phyloP scores from a whole-genome alignment of 768 basidiomycete species.

The Calvatia gigantea region DNA sequence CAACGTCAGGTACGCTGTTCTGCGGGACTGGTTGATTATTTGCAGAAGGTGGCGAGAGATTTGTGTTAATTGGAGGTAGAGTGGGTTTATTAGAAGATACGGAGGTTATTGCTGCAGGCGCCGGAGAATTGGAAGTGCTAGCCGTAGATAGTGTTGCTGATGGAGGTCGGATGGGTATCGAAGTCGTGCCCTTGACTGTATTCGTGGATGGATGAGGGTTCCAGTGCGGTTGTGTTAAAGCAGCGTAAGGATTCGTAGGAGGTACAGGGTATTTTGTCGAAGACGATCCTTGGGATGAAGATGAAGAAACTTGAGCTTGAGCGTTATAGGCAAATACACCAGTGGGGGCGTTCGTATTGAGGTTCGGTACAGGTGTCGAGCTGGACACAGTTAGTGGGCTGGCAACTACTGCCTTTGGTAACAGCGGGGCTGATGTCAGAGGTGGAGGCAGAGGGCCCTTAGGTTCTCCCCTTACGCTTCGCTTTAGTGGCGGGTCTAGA shows the following conservation, averaged over 20 bases:
- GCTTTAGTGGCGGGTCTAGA: constrained; percentile 63
- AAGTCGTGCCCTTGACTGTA: constrained; percentile 20
- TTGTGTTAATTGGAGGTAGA: constrained; percentile 12
- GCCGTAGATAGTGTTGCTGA: constrained; percentile 14
- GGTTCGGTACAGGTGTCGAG: constrained; percentile 18
- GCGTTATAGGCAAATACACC: constrained; percentile 40
- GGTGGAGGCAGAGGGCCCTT: constrained; percentile 67
- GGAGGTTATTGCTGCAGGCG: constrained; percentile 21
- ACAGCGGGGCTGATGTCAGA: constrained; percentile 60
- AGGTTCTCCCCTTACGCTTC: constrained; percentile 63
- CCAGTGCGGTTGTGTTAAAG: constrained; percentile 32
- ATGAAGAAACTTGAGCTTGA: constrained; percentile 25
- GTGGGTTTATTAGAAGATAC: constrained; percentile 11
- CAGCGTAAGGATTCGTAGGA: constrained; percentile 37
- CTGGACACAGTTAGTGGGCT: constrained; percentile 21
- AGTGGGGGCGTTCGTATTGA: constrained; percentile 29
- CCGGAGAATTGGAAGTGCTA: constrained; percentile 15
- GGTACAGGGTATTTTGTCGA: constrained; percentile 23
- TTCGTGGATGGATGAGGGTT: constrained; percentile 26
- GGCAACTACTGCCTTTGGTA: constrained; percentile 35
- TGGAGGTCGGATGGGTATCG: constrained; percentile 20
- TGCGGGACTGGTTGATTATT: too few relatives aligned
- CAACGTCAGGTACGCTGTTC: constrained; percentile 58
- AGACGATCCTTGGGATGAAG: constrained; percentile 18
- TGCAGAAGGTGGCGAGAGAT: too few relatives aligned